Conservation (phyloP, 768 basidiomycete species). For the Fomitopsis serialis region DNA sequence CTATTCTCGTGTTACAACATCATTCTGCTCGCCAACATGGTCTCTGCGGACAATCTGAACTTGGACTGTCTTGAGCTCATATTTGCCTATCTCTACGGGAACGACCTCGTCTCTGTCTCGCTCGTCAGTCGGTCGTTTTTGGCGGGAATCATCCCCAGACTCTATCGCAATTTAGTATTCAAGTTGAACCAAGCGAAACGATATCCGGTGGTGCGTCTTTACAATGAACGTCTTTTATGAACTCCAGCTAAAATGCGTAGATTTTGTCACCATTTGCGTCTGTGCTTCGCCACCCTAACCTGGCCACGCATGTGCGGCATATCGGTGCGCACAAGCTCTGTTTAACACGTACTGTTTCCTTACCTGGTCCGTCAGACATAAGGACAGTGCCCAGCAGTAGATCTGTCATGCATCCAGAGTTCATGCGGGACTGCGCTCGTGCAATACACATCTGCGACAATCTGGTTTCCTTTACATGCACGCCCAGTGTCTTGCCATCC, state of each 20-base stretch:
- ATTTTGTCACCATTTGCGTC: slow-evolving; percentile 58
- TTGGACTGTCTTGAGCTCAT: slow-evolving; percentile 72
- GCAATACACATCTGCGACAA: slow-evolving; percentile 47
- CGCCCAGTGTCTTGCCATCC: slow-evolving; percentile 39
- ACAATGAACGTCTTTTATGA: background rate
- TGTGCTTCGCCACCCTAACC: slow-evolving; percentile 43
- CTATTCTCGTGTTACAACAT: too few species aligned
- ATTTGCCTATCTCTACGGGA: slow-evolving; percentile 43
- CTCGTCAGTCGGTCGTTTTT: slow-evolving; percentile 65
- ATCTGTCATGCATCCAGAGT: slow-evolving; percentile 27
- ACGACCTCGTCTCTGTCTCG: slow-evolving; percentile 54
- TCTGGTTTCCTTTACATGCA: slow-evolving; percentile 53
- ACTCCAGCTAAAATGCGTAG: slow-evolving; percentile 16
- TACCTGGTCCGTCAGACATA: slow-evolving; percentile 47
- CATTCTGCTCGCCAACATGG: slow-evolving; percentile 33
- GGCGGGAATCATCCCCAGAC: slow-evolving; percentile 53
- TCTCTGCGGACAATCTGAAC: slow-evolving; percentile 62
- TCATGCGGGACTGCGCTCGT: slow-evolving; percentile 46
- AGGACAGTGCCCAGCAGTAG: slow-evolving; percentile 40
- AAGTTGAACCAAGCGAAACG: slow-evolving; percentile 51
- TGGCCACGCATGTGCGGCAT: slow-evolving; percentile 53
- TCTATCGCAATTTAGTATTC: slow-evolving; percentile 58
- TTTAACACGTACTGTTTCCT: background rate
- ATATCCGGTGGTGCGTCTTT: slow-evolving; percentile 40
- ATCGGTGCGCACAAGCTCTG: slow-evolving; percentile 38